A percentile compares a stretch with the other conserved stretches of the same genome.
Conservation (phyloP, 2,329 filamentous ascomycete species). For the Sclerotinia subarctica region DNA sequence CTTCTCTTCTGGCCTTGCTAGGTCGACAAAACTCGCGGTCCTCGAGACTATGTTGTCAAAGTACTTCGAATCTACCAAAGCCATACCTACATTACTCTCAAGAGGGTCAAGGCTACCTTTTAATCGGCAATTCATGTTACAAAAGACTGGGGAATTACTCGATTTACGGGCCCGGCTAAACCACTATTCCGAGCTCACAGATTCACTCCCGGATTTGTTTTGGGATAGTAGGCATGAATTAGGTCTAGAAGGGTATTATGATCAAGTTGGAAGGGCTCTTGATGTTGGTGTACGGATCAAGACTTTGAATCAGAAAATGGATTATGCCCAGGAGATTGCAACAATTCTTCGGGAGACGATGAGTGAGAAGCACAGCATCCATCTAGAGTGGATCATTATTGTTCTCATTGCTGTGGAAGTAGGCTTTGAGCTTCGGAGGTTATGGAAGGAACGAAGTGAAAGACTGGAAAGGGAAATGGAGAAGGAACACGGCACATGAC, state of each 20-base stretch:
- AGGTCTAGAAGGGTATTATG: constrained; percentile 90
- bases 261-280: constrained; percentile 83
- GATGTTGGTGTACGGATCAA: constrained; percentile 91
- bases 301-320: constrained; percentile 93
- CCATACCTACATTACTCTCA: constrained; percentile 76
- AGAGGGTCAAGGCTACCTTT: constrained; percentile 61
- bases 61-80: constrained; percentile 83
- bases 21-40: constrained; percentile 90
- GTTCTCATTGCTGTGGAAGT: constrained; percentile 90
- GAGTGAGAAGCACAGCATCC: constrained; percentile 83
- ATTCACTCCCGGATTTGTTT: constrained; percentile 91
- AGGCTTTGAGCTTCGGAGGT: constrained; percentile 72
- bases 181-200: constrained; percentile 93
- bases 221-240: constrained; percentile 91
- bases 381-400: constrained; percentile 95
- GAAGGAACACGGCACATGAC: background rate
- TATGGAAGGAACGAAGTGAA: constrained; percentile 35
- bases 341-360: constrained; percentile 82
- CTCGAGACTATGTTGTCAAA: constrained; percentile 77
- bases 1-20: constrained; percentile 89
- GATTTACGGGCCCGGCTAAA: constrained; percentile 89
- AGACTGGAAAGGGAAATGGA: constrained; percentile 6
- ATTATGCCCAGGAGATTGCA: constrained; percentile 94
- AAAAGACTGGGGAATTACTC: constrained; percentile 90
- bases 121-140: constrained; percentile 74